Evolutionary conservation across 768 basidiomycete genomes (phyloP).

Genomic region (Lactarius vividus): DNA sequence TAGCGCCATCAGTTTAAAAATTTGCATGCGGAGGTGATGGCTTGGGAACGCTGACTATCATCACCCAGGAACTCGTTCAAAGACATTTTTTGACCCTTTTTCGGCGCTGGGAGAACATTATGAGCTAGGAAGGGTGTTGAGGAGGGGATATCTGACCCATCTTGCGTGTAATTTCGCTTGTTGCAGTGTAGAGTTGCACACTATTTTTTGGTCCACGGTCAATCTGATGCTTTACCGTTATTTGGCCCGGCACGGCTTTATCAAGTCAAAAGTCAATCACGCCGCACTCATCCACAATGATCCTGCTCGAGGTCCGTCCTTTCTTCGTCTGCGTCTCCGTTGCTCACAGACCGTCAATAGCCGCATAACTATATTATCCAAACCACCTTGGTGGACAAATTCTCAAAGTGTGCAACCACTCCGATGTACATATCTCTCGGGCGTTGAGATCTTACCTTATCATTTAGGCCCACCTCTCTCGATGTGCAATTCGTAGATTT

Average conservation of each 20-base stretch:
- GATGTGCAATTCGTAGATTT: conserved; percentile 98
- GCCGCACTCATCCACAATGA: conserved; percentile 48
- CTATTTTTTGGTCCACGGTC: conserved; percentile 16
- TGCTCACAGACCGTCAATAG: conserved; percentile 39
- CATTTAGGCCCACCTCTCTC: conserved; percentile 74
- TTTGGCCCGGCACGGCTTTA: conserved; percentile 22
- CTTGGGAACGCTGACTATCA: conserved; percentile 52
- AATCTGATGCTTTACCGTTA: conserved; percentile 28
- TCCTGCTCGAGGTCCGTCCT: conserved; percentile 70
- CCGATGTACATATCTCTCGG: conserved; percentile 10
- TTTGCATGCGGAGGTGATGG: conserved; percentile 25
- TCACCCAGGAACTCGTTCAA: conserved; percentile 92
- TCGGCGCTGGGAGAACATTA: conserved; percentile 62
- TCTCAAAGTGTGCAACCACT: conserved; percentile 61
- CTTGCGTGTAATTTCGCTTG: conserved; percentile 26
- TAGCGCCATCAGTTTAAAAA: conserved; percentile 26
- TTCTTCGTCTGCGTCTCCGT: background rate
- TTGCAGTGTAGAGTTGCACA: conserved; percentile 6
- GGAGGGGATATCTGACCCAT: conserved; percentile 33
- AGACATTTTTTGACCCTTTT: conserved; percentile 89
- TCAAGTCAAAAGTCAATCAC: background rate
- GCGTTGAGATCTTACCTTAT: conserved; percentile 19
- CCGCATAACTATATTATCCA: conserved; percentile 93
- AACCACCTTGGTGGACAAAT: conserved; percentile 82
- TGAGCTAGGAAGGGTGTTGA: background rate